A percentile compares a stretch with the other conserved stretches of the same genome.
Conservation (phyloP, 2,329 filamentous ascomycete species). For the Harringtonia aguacate region DNA sequence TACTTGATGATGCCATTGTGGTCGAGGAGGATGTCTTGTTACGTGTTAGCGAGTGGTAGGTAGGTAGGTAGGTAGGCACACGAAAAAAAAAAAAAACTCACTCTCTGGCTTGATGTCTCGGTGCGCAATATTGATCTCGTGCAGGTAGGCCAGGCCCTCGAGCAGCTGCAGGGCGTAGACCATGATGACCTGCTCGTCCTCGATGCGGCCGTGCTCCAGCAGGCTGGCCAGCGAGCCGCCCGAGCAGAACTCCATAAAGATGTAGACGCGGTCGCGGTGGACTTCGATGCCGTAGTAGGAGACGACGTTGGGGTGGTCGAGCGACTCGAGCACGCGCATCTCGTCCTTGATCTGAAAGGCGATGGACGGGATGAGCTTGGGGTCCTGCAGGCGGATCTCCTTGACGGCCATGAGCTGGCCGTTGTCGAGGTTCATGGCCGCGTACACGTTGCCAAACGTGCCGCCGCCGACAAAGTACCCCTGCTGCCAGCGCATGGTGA, state of each 20-base stretch:
- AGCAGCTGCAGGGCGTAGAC: conserved; percentile 91
- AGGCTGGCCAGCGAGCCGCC: conserved; percentile 84
- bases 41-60: too few relatives aligned
- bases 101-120: conserved; percentile 97
- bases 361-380: conserved; percentile 88
- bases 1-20: conserved; percentile 99
- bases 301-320: conserved; percentile 96
- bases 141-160: conserved; percentile 87
- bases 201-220: conserved; percentile 90
- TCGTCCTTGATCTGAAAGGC: conserved; percentile 92
- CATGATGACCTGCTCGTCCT: conserved; percentile 96
- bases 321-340: conserved; percentile 89
- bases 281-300: conserved; percentile 98
- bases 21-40: conserved; percentile 78
- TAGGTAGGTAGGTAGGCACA: too few relatives aligned
- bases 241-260: conserved; percentile 99
- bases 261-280: conserved; percentile 97
- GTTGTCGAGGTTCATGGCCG: conserved; percentile 92
- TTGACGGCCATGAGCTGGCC: conserved; percentile 98
- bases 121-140: conserved; percentile 85
- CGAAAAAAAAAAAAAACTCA: conserved; percentile 32
- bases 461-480: conserved; percentile 96
- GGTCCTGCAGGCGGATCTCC: conserved; percentile 93
- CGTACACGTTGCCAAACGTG: conserved; percentile 95
- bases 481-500: conserved; percentile 95